Base-by-base conservation (phyloP, 2,329 filamentous ascomycete species). In the Lasiodiplodia theobromae region DNA sequence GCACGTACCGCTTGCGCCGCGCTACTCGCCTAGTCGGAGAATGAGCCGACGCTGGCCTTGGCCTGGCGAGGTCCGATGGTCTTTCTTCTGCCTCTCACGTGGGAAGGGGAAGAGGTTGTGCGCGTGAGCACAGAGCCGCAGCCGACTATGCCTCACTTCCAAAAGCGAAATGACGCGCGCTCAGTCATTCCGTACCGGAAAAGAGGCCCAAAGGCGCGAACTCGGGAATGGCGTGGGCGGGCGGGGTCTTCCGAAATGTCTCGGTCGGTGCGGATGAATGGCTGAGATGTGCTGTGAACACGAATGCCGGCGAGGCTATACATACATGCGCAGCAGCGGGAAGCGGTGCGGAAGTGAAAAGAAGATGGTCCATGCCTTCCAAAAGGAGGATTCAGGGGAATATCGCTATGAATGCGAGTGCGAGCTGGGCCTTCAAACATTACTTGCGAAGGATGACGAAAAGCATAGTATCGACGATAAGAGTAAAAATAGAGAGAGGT, bases 151-250 rank as follows among this genome's bases (percentile, higher is more conserved):
- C 47, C 31, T 47, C 44, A 47, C 44, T 11, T 7, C n/a, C 44
- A 47, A 64, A 53, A 64, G 60, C 60, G 60, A 64, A 51, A 64
- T 64, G 60, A 64, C 60, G 25, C 37, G 44, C 31, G 37, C 21
- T 38, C 23, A 53, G 40, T 47, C 54, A 38, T 12, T 28, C 21
- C 23, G 25, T 21, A 28, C 31, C 44, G 60, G 31, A 38, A 12
- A n/a, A 21, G 12, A 34, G 16, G 38, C 10, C 60, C 31, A 18
- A 8, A 52, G n/a, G 51, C 60, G 60, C 31, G 31, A 21, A 37
- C 44, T 51, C 44, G 58, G 58, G 40, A 49, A 62, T 44, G 21
- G 58, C 25, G 40, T 21, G 14, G 21, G 5, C 14, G 4, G 14
- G 54, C 12, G 23, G 21, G 56, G n/a, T 11, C 51, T 51, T 28